A percentile compares a stretch with the other conserved stretches of the same genome.
These are phyloP conservation scores for Melastoma candidum DNA, from an alignment of 441 rosid genomes.

Conservation along the genomic window DNA sequence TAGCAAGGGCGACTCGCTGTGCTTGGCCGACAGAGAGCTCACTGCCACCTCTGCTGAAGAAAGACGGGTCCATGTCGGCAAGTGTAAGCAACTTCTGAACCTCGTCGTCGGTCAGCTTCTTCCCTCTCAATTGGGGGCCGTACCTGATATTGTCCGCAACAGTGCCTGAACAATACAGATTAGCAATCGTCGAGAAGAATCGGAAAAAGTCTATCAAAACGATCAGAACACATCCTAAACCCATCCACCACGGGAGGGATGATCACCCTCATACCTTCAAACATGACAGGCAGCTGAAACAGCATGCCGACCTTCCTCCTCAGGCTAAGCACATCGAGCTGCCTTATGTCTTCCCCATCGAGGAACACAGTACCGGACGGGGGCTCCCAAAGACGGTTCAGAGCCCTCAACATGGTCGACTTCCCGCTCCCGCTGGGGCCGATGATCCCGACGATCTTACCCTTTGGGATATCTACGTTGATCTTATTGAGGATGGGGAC, in stretches of 20 bases:
- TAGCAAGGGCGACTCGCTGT: conserved; percentile 85
- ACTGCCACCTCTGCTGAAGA: conserved; percentile 34
- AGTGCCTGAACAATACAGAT: conserved; percentile 35
- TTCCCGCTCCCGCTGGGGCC: conserved; percentile 95
- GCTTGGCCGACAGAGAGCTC: conserved; percentile 84
- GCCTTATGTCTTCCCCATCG: conserved; percentile 53
- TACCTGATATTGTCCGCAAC: conserved; percentile 72
- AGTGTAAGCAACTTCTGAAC: conserved; percentile 48
- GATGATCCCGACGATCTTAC: conserved; percentile 62
- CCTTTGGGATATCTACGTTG: conserved; percentile 41
- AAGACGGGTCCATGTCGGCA: conserved; percentile 72
- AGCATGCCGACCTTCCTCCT: conserved; percentile 96
- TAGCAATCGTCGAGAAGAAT: too few relatives aligned
- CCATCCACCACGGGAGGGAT: too few relatives aligned
- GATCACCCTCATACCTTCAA: conserved; percentile 40
- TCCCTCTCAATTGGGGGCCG: conserved; percentile 66
- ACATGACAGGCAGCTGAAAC: conserved; percentile 82
- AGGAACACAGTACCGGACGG: conserved; percentile 49
- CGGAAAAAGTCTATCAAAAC: too few relatives aligned
- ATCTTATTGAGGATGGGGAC: conserved; percentile 38
- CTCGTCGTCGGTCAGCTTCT: conserved; percentile 44
- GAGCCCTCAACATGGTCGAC: conserved; percentile 64
- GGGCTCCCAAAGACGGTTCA: conserved; percentile 90
- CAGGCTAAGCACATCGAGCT: conserved; percentile 56
- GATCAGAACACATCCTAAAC: too few relatives aligned